phyloP scores from a whole-genome alignment of 148 eudicot genomes.

The Rhododendron simsii region DNA sequence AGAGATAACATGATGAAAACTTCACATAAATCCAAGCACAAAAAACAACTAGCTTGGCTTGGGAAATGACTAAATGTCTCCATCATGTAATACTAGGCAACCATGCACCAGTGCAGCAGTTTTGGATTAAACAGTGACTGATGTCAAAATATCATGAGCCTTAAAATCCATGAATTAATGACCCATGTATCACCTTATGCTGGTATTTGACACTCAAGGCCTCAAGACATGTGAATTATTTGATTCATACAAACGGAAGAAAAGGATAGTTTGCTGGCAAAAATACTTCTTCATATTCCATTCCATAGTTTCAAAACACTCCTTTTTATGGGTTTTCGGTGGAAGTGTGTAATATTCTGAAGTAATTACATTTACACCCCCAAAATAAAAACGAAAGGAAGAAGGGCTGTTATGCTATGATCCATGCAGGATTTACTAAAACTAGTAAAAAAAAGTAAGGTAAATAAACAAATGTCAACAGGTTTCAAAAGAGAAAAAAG shows the following conservation, averaged over 20 bases:
- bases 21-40: constrained; percentile 17
- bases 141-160: not conserved
- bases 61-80: constrained; percentile 6
- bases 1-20: constrained; percentile 24
- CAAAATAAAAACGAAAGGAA: not conserved
- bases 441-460: not conserved
- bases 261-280: not conserved
- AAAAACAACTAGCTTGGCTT: constrained; percentile 8
- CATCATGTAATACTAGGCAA: not conserved
- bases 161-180: not conserved
- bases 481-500: not conserved
- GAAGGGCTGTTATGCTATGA: not conserved
- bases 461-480: not conserved
- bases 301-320: not conserved
- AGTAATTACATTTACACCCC: not conserved
- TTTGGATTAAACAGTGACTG: not conserved
- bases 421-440: not conserved
- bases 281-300: not conserved
- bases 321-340: not conserved
- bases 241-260: not conserved
- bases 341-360: not conserved
- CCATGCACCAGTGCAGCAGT: not conserved
- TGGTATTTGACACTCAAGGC: not conserved
- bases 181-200: not conserved
- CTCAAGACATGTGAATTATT: not conserved